phyloP scores from a whole-genome alignment of 2,329 filamentous ascomycete species.

The Leptodontidium sp. region DNA sequence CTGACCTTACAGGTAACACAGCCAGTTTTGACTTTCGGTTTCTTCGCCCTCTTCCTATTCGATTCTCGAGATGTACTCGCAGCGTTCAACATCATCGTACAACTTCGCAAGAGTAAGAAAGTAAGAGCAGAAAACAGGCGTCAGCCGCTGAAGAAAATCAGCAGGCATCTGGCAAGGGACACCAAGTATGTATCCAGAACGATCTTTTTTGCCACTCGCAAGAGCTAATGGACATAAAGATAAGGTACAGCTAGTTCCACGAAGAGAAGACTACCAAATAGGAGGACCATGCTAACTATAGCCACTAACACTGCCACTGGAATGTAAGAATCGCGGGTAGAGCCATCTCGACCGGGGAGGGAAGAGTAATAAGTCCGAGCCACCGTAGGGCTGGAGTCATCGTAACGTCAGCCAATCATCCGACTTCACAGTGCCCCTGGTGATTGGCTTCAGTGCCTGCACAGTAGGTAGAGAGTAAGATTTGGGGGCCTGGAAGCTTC shows the following conservation, averaged over 20 bases:
- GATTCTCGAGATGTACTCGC: neutral
- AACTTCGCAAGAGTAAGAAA: neutral
- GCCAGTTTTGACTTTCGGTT: slow-evolving; percentile 66
- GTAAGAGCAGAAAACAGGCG: neutral
- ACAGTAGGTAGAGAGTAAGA: neutral
- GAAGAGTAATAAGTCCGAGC: slow-evolving; percentile 7
- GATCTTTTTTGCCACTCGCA: neutral
- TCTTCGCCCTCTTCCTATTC: slow-evolving; percentile 32
- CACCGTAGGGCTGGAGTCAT: slow-evolving; percentile 2
- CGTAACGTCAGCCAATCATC: neutral
- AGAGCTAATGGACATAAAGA: neutral
- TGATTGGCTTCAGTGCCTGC: neutral
- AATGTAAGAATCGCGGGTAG: neutral
- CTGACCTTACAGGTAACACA: slow-evolving; percentile 72
- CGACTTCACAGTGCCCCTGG: neutral
- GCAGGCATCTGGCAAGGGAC: neutral
- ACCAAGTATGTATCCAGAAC: neutral
- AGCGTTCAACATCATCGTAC: slow-evolving; percentile 5
- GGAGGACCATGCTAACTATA: neutral
- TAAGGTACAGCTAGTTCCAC: neutral
- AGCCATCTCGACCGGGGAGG: neutral
- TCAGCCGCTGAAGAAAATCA: neutral
- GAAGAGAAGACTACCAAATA: neutral
- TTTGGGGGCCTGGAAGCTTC: neutral
- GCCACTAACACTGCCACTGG: neutral